phyloP scores from a whole-genome alignment of 176 grass and related monocot species.

The Bonia amplexicaulis region DNA sequence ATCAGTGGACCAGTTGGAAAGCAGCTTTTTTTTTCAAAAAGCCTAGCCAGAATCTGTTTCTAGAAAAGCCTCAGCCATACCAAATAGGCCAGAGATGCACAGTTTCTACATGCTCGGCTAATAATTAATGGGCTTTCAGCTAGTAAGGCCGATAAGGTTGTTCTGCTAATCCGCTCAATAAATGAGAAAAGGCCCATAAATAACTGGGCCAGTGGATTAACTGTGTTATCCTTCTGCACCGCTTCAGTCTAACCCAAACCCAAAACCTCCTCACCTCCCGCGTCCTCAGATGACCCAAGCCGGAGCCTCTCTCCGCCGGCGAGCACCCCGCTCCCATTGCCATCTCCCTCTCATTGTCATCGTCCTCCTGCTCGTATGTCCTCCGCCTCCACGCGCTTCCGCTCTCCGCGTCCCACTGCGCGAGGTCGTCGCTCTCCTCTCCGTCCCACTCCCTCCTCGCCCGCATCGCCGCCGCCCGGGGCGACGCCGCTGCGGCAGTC shows the following conservation, averaged over 20 bases:
- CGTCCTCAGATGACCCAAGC: conserved; percentile 19
- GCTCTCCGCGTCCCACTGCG: conserved; percentile 38
- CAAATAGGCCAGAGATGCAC: neutral
- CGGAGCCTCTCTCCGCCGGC: conserved; percentile 38
- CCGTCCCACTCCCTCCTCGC: conserved; percentile 83
- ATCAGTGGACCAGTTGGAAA: too few species aligned
- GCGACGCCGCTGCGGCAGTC: conserved; percentile 49
- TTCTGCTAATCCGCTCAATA: neutral
- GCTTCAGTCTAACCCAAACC: neutral
- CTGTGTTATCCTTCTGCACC: neutral
- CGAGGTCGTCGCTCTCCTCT: conserved; percentile 53
- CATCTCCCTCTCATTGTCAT: conserved; percentile 11
- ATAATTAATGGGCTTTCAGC: neutral
- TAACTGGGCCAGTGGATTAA: neutral
- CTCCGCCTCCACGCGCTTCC: conserved; percentile 16
- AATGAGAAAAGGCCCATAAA: neutral
- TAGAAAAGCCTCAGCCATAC: too few species aligned
- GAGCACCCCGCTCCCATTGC: neutral
- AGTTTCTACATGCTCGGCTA: neutral
- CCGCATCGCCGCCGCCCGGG: conserved; percentile 62
- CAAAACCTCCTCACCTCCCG: neutral
- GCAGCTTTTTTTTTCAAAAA: too few species aligned
- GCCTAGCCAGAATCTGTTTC: too few species aligned
- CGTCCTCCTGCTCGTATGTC: conserved; percentile 30
- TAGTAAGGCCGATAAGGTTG: neutral